Evolutionary conservation across 805 yeast species (phyloP), one percentile per base, ranked within the genome.

Genomic region (Teunomyces stri): DNA sequence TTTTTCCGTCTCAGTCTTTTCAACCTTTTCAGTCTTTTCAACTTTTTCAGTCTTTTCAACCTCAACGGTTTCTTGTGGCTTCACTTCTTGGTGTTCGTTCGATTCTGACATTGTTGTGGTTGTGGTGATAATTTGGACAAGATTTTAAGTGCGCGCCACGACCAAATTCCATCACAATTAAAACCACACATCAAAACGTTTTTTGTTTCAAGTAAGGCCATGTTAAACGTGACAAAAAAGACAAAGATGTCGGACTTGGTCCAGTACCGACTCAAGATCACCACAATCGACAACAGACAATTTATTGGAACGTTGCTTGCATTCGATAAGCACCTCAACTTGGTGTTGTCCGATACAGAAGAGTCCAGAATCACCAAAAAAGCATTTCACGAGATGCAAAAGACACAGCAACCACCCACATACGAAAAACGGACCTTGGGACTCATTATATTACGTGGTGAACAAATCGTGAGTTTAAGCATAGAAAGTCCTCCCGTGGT

Each of bases 261-360:
- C 44, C 78, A 87, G 57, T 86, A 81, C 68, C 77, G 88, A 48
- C 80, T 94, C 45, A 79, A 85, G 46, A 87, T 89, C 20, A 75
- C 84, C 25, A 80, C 92, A 1, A 64, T 80, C n/a, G 97, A 92
- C 66, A 84, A 86, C 4, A 76, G 95, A 37, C 84, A 81, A 38
- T 80, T 87, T 53, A 74, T 83, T 5, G 99, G 99, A 1, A 84
- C 82, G 51, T 75, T 92, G 45, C 67, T 91, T 52, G 90, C 98
- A 6, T 92, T 89, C 64, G 99, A 94, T 65, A 85, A 85, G 60
- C 87, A 85, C 62, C 84, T 91, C 85, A 92, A 92, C 64, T 62
- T 92, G 13, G 96, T 94, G 11, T 69, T 92, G 28, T 78, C 87
- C 10, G 94, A 91, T 53, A 80, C 94, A 36, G 90, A 88, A 58